Evolutionary conservation across 1,139 yeast genomes (phyloP), one percentile per base, ranked within the genome.

Genomic region (Lodderomyces beijingensis): DNA sequence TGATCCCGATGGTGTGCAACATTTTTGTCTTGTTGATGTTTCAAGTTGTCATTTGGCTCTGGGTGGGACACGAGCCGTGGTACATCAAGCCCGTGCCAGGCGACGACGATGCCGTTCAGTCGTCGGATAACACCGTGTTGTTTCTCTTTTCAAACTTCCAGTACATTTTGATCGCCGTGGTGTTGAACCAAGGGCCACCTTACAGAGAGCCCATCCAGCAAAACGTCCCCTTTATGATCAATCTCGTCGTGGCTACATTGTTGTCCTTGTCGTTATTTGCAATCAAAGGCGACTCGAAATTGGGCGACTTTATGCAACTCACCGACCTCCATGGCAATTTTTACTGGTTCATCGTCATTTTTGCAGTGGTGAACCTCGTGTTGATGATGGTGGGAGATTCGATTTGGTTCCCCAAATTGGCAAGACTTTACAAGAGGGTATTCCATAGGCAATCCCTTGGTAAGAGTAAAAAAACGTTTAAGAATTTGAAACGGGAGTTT

Each of bases 141-240:
- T 91, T 91, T 57, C 71, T 80, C 34, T 79, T 75, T 46, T 75
- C 95, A 3, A 86, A 88, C 50, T 83, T 85, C 62, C 98, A 91
- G 62, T 93, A 91, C 55, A 83, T 93, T 33, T 62, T 87, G 37
- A 74, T 81, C 36, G 96, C 97, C 0, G 63, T 87, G 21, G 77
- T 88, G 14, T 64, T 91, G 40, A 84, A 95, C 19, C 85, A 78
- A 18, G 98, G 99, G 0, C 93, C 94, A 9, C 99, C 99, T n/a
- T 93, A 87, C 55, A 71, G 98, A 39, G 82, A 85, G 50, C 80
- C 93, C 1, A 74, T 84, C 49, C 55, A 62, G 24, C 68, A 76
- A 42, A 91, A 91, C 53, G 35, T 46, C 7, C 94, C 95, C 6
- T 89, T 87, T 50, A 63, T 91, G 36, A 32, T 66, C 2, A 86